A percentile compares a stretch with the other conserved stretches of the same genome.
Evolutionary conservation across 805 yeast species (phyloP).

Genomic region (Kazachstania psychrophila): DNA sequence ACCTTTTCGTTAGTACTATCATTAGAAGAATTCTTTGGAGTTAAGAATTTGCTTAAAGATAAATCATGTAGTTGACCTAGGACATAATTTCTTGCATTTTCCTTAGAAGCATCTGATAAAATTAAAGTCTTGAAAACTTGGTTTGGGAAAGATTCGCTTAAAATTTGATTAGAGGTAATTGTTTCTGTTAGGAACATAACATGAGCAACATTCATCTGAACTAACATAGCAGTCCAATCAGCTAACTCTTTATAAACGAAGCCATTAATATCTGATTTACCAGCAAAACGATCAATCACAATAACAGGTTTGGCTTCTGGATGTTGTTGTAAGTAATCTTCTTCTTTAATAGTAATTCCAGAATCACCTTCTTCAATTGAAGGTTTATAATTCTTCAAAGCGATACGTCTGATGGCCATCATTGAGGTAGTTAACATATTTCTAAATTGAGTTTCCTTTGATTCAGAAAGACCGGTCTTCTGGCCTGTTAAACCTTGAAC

Average conservation of each 20-base stretch:
- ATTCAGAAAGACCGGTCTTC: constrained; percentile 79
- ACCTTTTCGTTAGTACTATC: constrained; percentile 15
- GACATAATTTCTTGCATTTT: constrained; percentile 64
- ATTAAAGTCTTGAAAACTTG: constrained; percentile 71
- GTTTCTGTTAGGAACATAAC: constrained; percentile 84
- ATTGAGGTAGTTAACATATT: constrained; percentile 66
- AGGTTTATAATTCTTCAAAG: constrained; percentile 38
- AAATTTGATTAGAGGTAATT: constrained; percentile 59
- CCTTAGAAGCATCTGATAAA: constrained; percentile 71
- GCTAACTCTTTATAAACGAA: constrained; percentile 67
- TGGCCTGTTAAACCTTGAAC: constrained; percentile 91
- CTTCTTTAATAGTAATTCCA: constrained; percentile 46
- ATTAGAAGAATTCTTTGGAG: background rate
- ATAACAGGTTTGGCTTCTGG: constrained; percentile 81
- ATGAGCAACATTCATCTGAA: constrained; percentile 75
- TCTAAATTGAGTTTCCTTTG: constrained; percentile 72
- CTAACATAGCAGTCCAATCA: constrained; percentile 79
- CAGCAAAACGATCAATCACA: constrained; percentile 65
- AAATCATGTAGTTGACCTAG: constrained; percentile 39
- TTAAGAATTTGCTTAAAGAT: background rate
- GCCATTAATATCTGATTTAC: constrained; percentile 49
- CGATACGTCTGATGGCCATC: constrained; percentile 63
- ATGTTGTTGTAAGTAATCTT: constrained; percentile 72
- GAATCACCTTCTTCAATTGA: constrained; percentile 26
- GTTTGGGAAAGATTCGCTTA: constrained; percentile 70